Conservation (phyloP, 2,329 filamentous ascomycete genomes). For the Kalaharituber pfeilii region DNA sequence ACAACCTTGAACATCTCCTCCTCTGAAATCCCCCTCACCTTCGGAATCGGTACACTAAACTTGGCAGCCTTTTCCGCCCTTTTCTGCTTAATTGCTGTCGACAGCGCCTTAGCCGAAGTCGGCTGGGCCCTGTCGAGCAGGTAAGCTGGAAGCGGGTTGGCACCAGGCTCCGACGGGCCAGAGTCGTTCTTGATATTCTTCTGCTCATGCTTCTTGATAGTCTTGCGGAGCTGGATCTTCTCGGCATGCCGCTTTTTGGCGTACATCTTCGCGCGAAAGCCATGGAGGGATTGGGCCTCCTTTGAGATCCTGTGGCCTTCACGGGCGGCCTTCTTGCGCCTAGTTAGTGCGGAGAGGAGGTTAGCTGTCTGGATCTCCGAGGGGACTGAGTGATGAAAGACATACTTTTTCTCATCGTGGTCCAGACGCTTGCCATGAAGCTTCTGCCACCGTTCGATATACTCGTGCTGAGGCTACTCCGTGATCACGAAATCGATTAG, state of each 20-base stretch:
- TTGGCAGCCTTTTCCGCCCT: slow-evolving; percentile 82
- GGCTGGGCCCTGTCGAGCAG: slow-evolving; percentile 67
- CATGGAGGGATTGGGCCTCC: slow-evolving; percentile 83
- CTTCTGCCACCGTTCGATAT: slow-evolving; percentile 64
- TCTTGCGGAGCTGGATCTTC: slow-evolving; percentile 96
- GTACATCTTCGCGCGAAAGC: slow-evolving; percentile 80
- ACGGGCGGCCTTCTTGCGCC: slow-evolving; percentile 70
- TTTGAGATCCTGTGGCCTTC: slow-evolving; percentile 76
- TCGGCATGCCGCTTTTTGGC: slow-evolving; percentile 87
- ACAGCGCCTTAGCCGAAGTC: slow-evolving; percentile 39
- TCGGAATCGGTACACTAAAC: slow-evolving; percentile 80
- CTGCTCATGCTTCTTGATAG: slow-evolving; percentile 88
- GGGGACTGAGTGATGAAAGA: not conserved
- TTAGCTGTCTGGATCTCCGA: slow-evolving; percentile 1
- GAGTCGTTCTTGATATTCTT: slow-evolving; percentile 70
- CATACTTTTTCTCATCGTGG: slow-evolving; percentile 55
- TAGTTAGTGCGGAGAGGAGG: slow-evolving; percentile 17
- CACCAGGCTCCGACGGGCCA: slow-evolving; percentile 58
- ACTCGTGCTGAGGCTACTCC: not conserved
- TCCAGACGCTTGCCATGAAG: slow-evolving; percentile 46
- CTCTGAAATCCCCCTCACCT: slow-evolving; percentile 82
- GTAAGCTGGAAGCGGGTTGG: slow-evolving; percentile 75
- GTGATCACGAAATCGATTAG: no score
- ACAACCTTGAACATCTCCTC: slow-evolving; percentile 97
- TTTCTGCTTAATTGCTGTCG: slow-evolving; percentile 62